phyloP scores from a whole-genome alignment of 176 grass and related monocot genomes.

The Raddia guianensis region DNA sequence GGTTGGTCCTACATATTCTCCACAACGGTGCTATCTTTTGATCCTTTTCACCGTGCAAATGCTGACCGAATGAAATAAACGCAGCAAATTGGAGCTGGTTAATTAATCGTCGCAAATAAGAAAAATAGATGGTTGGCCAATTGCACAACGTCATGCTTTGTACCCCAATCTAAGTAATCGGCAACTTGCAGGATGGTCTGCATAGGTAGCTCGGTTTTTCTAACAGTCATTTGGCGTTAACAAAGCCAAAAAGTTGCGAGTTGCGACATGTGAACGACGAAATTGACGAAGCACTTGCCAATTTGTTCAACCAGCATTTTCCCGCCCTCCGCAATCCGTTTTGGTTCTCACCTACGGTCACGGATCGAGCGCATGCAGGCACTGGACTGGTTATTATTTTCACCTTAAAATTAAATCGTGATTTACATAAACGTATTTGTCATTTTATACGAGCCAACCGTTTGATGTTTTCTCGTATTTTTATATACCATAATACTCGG shows the following conservation, averaged over 20 bases:
- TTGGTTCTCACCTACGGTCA: conserved; percentile 13
- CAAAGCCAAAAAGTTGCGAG: conserved; percentile 15
- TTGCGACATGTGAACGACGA: background rate
- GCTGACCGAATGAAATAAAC: background rate
- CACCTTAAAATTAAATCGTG: too few species aligned
- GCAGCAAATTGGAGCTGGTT: background rate
- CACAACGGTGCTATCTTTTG: too few species aligned
- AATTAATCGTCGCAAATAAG: background rate
- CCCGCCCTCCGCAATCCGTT: background rate
- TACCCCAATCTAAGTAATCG: background rate
- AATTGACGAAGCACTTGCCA: conserved; percentile 33
- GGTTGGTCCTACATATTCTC: too few species aligned
- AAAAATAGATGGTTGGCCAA: background rate
- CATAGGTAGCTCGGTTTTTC: too few species aligned
- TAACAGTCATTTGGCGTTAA: background rate
- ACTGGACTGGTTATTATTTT: too few species aligned
- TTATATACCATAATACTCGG: too few species aligned
- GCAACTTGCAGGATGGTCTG: conserved; percentile 20
- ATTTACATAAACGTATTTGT: too few species aligned
- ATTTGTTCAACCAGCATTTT: conserved; percentile 29
- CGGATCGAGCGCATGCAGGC: background rate
- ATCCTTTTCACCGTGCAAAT: background rate
- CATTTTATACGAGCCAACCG: too few species aligned
- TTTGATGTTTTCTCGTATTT: too few species aligned
- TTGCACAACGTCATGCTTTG: conserved; percentile 4